Evolutionary conservation across 768 basidiomycete genomes (phyloP), one percentile per base, ranked within the genome.

Genomic region (Lactifluus subvellereus): DNA sequence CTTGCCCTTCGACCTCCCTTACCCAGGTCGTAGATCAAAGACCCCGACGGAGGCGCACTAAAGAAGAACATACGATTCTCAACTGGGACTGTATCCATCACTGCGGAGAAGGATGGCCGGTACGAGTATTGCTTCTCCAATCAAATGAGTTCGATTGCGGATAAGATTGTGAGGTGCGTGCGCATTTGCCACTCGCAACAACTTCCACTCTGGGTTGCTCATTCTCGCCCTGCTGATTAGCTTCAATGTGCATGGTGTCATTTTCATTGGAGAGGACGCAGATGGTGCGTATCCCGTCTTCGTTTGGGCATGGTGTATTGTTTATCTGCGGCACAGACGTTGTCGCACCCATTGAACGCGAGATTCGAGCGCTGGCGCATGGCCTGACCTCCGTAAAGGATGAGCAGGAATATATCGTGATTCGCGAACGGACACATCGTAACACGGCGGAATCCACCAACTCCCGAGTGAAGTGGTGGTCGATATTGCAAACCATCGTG

Each of bases 81-180:
- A 50, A 97, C 95, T 6, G 97, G 97, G 0, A 89, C 91, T 9
- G 78, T 87, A 55, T 86, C 92, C 35, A 85, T 96, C 67, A 96
- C 93, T 11, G 94, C 94, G 22, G 84, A 87, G 63, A 82, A 79
- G 70, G 89, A 97, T 68, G 97, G 97, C 0, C 79, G 92, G 54
- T 85, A 94, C 72, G 88, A 93, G 69, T 97, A 98, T 71, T 99
- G 97, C 77, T 99, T 98, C 82, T 96, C 94, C 35, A 99, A 99
- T 74, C 92, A 94, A 74, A 98, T 98, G 96, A 94, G 91, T 70
- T 86, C 93, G 32, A 88, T 98, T 70, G 89, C 94, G 51, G 93
- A 97, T 77, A 98, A 99, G 76, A 85, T 90, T 68, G 86, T 98
- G 71, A 94, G 89, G 94, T 94, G 70, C 66, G 82, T 73, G 52